Evolutionary conservation across 2,329 filamentous ascomycete genomes (phyloP).

Genomic region (Fusarium continuum): DNA sequence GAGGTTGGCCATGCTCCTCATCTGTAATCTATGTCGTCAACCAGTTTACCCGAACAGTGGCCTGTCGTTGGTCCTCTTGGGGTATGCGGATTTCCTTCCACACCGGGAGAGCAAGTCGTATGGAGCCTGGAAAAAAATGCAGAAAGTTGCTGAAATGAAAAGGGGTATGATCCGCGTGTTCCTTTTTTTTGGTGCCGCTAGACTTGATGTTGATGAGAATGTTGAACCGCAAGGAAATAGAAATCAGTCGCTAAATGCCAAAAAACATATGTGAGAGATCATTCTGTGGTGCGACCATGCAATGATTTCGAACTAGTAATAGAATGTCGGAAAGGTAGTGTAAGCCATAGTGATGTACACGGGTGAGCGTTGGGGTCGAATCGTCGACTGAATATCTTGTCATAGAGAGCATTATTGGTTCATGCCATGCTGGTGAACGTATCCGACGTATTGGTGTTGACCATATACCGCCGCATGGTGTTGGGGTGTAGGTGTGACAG

Average conservation of each 20-base stretch:
- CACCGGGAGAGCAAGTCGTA: constrained; percentile 36
- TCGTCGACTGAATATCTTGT: constrained; percentile 17
- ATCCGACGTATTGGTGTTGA: constrained; percentile 50
- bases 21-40: constrained; percentile 44
- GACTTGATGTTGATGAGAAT: constrained; percentile 50
- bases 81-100: constrained; percentile 24
- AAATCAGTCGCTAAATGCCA: constrained; percentile 58
- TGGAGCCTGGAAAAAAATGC: constrained; percentile 37
- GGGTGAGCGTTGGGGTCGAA: constrained; percentile 10
- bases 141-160: constrained; percentile 40
- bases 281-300: constrained; percentile 44
- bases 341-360: constrained; percentile 18
- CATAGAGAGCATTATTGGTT: constrained; percentile 52
- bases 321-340: constrained; percentile 38
- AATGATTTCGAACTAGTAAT: constrained; percentile 47
- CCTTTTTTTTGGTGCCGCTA: constrained; percentile 54
- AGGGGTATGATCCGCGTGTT: constrained; percentile 52
- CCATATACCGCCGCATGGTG: constrained; percentile 49
- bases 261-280: constrained; percentile 51
- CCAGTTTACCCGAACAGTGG: constrained; percentile 39
- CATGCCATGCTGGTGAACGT: constrained; percentile 55
- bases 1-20: constrained; percentile 43
- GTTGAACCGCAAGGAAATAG: constrained; percentile 47
- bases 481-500: constrained; percentile 69
- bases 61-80: constrained; percentile 31